Conservation (phyloP, 345 rosid species). For the Eucalyptus grandis region DNA sequence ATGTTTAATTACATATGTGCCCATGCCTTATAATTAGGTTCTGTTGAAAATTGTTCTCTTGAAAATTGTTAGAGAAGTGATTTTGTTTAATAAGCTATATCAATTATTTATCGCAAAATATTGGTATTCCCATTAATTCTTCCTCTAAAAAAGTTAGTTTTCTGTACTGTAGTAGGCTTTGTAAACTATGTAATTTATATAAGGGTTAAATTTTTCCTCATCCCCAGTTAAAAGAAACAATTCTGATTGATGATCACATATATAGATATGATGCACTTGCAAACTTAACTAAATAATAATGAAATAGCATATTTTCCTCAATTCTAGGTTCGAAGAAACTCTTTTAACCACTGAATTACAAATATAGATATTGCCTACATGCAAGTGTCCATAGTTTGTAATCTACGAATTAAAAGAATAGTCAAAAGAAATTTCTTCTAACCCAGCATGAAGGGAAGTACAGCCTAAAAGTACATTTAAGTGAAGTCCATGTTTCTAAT, state of each 20-base stretch:
- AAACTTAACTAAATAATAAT: too few species aligned
- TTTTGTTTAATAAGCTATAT: not conserved
- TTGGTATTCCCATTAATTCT: not conserved
- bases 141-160: not conserved
- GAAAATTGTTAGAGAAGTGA: not conserved
- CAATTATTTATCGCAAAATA: not conserved
- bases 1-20: not conserved
- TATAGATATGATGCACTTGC: not conserved
- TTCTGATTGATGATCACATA: not conserved
- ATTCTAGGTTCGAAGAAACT: not conserved
- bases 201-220: not conserved
- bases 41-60: not conserved
- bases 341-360: not conserved
- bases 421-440: not conserved
- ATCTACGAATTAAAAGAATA: not conserved
- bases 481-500: not conserved
- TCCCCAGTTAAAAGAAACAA: not conserved
- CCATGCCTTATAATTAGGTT: not conserved
- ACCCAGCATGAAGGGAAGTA: not conserved
- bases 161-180: not conserved
- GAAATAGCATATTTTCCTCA: not conserved
- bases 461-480: not conserved
- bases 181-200: not conserved
- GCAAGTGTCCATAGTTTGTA: not conserved
- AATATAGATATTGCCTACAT: not conserved